These are phyloP conservation scores for Tolypocladium inflatum DNA, from an alignment of 2,329 filamentous ascomycete species.

Conservation along the genomic window DNA sequence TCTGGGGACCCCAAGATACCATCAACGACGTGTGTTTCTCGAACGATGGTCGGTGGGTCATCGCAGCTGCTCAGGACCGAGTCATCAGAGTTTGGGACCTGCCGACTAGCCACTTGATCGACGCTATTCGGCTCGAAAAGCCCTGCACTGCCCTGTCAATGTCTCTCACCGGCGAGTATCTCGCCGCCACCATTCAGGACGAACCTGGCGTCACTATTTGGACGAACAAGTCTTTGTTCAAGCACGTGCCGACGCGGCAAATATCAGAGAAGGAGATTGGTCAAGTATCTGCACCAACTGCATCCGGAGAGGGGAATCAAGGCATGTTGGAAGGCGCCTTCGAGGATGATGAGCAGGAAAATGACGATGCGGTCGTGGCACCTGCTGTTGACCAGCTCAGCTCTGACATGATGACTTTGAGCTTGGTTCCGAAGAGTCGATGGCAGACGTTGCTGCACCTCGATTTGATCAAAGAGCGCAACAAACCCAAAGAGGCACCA, in stretches of 20 bases:
- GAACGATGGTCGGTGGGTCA: slow-evolving; percentile 85
- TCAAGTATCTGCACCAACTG: slow-evolving; percentile 58
- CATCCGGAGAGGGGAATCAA: slow-evolving; percentile 72
- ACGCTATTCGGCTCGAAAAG: slow-evolving; percentile 72
- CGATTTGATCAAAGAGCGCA: slow-evolving; percentile 84
- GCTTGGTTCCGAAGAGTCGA: slow-evolving; percentile 76
- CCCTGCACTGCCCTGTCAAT: slow-evolving; percentile 81
- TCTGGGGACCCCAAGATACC: slow-evolving; percentile 68
- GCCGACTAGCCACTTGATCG: slow-evolving; percentile 89
- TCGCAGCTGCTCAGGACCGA: slow-evolving; percentile 75
- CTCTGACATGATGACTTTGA: slow-evolving; percentile 76
- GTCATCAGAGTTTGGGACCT: slow-evolving; percentile 87
- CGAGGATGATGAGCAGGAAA: slow-evolving; percentile 42
- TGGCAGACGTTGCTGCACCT: slow-evolving; percentile 95
- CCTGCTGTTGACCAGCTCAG: slow-evolving; percentile 67
- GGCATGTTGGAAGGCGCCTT: slow-evolving; percentile 70
- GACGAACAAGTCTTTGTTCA: slow-evolving; percentile 90
- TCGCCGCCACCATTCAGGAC: slow-evolving; percentile 80
- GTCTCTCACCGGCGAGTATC: slow-evolving; percentile 81
- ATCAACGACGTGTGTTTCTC: slow-evolving; percentile 86
- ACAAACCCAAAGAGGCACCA: slow-evolving; percentile 85
- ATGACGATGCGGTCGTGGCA: slow-evolving; percentile 44
- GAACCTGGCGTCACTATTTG: slow-evolving; percentile 86
- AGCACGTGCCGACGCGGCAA: slow-evolving; percentile 75
- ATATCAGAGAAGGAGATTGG: slow-evolving; percentile 69